phyloP scores from a whole-genome alignment of 2,329 filamentous ascomycete species.

The Fusarium poae region DNA sequence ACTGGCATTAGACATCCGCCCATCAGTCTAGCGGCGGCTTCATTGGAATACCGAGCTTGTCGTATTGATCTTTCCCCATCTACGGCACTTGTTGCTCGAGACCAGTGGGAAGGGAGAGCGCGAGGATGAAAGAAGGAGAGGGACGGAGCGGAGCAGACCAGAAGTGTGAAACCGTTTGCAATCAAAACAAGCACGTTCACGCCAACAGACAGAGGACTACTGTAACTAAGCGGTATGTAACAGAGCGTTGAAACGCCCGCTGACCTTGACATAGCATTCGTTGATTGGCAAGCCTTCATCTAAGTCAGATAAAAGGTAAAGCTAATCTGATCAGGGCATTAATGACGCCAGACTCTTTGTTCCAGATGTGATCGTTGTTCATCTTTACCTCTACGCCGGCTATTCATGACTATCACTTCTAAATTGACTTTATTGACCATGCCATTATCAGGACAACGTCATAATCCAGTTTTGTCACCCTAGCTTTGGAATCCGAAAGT shows the following conservation, averaged over 20 bases:
- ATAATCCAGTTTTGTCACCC: conserved; percentile 2
- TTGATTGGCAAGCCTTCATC: conserved; percentile 25
- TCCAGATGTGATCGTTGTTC: conserved; percentile 25
- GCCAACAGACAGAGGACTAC: conserved; percentile 7
- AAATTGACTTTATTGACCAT: conserved; percentile 3
- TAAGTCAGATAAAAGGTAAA: neutral
- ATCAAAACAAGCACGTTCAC: neutral
- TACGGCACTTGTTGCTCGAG: conserved; percentile 2
- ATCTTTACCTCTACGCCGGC: conserved; percentile 7
- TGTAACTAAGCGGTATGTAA: conserved; percentile 2
- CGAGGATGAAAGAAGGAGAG: neutral
- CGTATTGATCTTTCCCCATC: conserved; percentile 7
- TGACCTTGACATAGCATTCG: conserved; percentile 7
- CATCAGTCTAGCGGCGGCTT: conserved; percentile 35
- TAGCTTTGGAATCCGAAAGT: conserved; percentile 8
- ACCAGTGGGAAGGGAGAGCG: conserved; percentile 5
- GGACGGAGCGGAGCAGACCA: conserved; percentile 6
- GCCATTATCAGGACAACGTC: conserved; percentile 14
- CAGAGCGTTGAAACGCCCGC: conserved; percentile 34
- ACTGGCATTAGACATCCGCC: conserved; percentile 23
- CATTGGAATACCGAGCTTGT: conserved; percentile 14
- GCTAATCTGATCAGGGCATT: conserved; percentile 32
- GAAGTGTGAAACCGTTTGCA: conserved; percentile 1
- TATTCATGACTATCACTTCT: conserved; percentile 13
- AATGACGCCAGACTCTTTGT: conserved; percentile 29